Evolutionary conservation across 352 stramenopile species (phyloP), one percentile per base, ranked within the genome.

Genomic region (Pythium folliculosum): DNA sequence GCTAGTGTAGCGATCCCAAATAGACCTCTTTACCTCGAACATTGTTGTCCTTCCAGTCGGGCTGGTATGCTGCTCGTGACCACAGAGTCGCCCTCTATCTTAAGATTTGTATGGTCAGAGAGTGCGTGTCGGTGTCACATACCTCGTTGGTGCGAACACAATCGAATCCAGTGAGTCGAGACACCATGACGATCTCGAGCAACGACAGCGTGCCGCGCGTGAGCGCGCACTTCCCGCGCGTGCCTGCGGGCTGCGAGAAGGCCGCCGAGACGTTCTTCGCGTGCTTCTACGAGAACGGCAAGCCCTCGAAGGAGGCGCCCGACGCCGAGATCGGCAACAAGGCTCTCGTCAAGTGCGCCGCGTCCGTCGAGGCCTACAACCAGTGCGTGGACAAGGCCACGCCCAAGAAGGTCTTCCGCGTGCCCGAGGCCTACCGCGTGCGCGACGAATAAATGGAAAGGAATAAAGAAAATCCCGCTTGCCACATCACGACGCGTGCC

Each of bases 261-360:
- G 81, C 75, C 55, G 77, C 85, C 30, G 81, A 85, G 53, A 72
- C 68, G 44, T 95, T 95, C 75, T 95, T 95, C 65, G 71, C 77
- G 53, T 95, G 87, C 67, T 90, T 95, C 56, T 90, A 95, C 73
- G 76, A 86, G 61, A 69, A 95, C 55, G 87, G 87, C 69, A 95
- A 93, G 72, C 83, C 91, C 68, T 72, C 73, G 3, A 69, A 77
- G 56, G 82, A 77, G 48, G 53, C 77, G 68, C 73, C 69, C 21
- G 79, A 90, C 69, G 66, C 84, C 10, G 80, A 91, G 38, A 75
- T 88, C 58, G 87, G 83, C 65, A 88, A 90, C 71, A 80, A 75
- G 32, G 86, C 82, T 52, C 75, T 95, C 55, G 65, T 67, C 32
- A 72, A 58, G 58, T 95, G 87, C 76, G 80, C 76, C 54, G 63